A percentile compares a stretch with the other conserved stretches of the same genome.
These are phyloP conservation scores for Epichloe sibirici DNA, from an alignment of 2,329 filamentous ascomycete species.

Conservation along the genomic window DNA sequence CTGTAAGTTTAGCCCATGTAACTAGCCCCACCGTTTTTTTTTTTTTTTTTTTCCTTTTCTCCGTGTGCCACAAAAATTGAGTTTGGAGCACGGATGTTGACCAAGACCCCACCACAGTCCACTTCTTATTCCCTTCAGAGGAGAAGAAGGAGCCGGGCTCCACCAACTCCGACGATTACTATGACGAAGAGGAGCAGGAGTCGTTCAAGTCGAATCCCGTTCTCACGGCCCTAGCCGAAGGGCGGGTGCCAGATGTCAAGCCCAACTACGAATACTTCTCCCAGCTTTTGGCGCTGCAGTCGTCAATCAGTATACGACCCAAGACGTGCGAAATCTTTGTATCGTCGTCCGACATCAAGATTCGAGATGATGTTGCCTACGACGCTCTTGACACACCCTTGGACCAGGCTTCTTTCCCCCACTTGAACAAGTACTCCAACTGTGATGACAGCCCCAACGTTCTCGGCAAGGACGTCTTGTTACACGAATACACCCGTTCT, in stretches of 20 bases:
- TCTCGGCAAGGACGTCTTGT: slow-evolving; percentile 37
- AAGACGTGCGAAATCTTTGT: slow-evolving; percentile 49
- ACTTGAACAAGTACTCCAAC: slow-evolving; percentile 41
- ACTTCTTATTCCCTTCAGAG: slow-evolving; percentile 47
- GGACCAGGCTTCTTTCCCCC: slow-evolving; percentile 41
- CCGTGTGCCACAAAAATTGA: background rate
- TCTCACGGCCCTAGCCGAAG: slow-evolving; percentile 47
- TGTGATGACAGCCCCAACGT: slow-evolving; percentile 39
- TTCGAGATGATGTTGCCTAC: slow-evolving; percentile 36
- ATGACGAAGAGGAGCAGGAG: slow-evolving; percentile 30
- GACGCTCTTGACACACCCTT: slow-evolving; percentile 31
- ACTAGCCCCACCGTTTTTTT: background rate
- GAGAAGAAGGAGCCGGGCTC: slow-evolving; percentile 45
- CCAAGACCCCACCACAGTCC: slow-evolving; percentile 26
- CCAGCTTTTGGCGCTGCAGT: slow-evolving; percentile 41
- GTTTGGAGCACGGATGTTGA: background rate
- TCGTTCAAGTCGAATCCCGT: slow-evolving; percentile 55
- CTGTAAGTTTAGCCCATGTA: slow-evolving; percentile 34
- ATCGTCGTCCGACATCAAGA: slow-evolving; percentile 37
- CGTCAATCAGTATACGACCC: slow-evolving; percentile 39
- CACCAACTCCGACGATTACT: slow-evolving; percentile 46
- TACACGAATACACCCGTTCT: slow-evolving; percentile 46
- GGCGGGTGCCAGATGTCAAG: slow-evolving; percentile 42
- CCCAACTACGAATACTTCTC: slow-evolving; percentile 52
- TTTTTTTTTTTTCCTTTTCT: background rate